A percentile compares a stretch with the other conserved stretches of the same genome.
phyloP scores from a whole-genome alignment of 768 basidiomycete species.

The Harrya chromipes region DNA sequence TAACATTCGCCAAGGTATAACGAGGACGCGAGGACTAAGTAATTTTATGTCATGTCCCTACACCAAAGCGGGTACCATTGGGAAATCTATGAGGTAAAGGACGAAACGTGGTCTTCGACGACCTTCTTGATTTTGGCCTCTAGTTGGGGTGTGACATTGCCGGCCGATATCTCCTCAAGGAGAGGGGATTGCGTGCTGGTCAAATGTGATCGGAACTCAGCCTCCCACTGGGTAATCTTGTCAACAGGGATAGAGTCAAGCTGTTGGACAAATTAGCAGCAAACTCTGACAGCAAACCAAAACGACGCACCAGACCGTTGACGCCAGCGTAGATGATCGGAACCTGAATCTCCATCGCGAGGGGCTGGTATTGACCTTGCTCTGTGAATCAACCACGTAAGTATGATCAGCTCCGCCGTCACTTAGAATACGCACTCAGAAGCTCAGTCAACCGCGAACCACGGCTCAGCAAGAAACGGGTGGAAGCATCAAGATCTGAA shows the following conservation, averaged over 20 bases:
- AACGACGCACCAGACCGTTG: conserved; percentile 82
- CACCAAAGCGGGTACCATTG: conserved; percentile 12
- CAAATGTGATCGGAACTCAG: conserved; percentile 87
- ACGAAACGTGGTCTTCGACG: conserved; percentile 83
- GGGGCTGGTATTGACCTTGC: conserved; percentile 97
- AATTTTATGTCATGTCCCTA: conserved; percentile 23
- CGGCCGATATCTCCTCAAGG: conserved; percentile 80
- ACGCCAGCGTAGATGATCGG: conserved; percentile 99
- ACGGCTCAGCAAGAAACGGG: conserved; percentile 96
- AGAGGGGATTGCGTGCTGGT: conserved; percentile 68
- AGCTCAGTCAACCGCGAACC: conserved; percentile 98
- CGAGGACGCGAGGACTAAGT: conserved; percentile 15
- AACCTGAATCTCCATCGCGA: conserved; percentile 94
- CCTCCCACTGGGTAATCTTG: conserved; percentile 91
- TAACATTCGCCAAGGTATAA: conserved; percentile 29
- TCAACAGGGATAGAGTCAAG: conserved; percentile 96
- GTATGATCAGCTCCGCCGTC: conserved; percentile 2
- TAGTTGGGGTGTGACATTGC: conserved; percentile 83
- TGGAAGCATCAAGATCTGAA: conserved; percentile 99
- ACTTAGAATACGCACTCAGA: conserved; percentile 53
- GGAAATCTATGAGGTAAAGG: conserved; percentile 59
- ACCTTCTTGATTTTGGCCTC: conserved; percentile 95
- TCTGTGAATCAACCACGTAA: conserved; percentile 44
- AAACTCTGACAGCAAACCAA: not conserved
- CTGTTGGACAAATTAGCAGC: conserved; percentile 31